Base-by-base conservation (phyloP, 1,284 basidiomycete species). In the Flammula alnicola region DNA sequence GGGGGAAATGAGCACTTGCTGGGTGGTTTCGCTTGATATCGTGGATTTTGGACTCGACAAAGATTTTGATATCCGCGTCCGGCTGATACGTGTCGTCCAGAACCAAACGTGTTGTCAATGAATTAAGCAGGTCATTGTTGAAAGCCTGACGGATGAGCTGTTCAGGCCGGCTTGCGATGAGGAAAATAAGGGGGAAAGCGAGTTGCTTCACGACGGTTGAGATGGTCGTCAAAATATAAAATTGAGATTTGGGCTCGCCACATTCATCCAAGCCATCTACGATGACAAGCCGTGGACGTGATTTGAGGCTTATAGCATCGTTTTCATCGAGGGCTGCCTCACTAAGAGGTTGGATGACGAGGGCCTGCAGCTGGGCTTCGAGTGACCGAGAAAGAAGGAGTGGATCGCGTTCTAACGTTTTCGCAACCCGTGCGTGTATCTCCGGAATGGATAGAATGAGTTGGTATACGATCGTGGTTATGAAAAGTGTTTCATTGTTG, bases 391-490 rank as follows among this genome's bases (percentile, higher is more conserved):
- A 19, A n/a, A 52, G 47, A 6, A 56, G 37, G 3, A 31, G 35
- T 4, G 47, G 51, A 25, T 56, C 32, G 1, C 40, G 12, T 7
- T 11, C 6, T 3, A 53, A 37, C 7, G 26, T 31, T 8, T 29
- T n/a, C n/a, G 31, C 30, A 5, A 56, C 39, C 17, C 26, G 19
- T 16, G 47, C 16, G 6, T 36, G 17, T 3, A 41, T 9, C 1
- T 5, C 29, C 4, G 54, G 54, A 22, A 52, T 47, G 11, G 39
- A 25, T 8, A 23, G 20, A 6, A 7, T 9, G 2, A 52, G 19
- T 29, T 56, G 54, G 19, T 47, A 46, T 20, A 32, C 48, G 1
- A 53, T 27, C 8, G 51, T 50, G 4, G 40, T 8, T 14, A 43
- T 17, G 31, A 49, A 25, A 16, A 8, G 17, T n/a, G 20, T 37